Evolutionary conservation across 306 rosid species (phyloP), one percentile per base, ranked within the genome.

Genomic region (Leucaena leucocephala): DNA sequence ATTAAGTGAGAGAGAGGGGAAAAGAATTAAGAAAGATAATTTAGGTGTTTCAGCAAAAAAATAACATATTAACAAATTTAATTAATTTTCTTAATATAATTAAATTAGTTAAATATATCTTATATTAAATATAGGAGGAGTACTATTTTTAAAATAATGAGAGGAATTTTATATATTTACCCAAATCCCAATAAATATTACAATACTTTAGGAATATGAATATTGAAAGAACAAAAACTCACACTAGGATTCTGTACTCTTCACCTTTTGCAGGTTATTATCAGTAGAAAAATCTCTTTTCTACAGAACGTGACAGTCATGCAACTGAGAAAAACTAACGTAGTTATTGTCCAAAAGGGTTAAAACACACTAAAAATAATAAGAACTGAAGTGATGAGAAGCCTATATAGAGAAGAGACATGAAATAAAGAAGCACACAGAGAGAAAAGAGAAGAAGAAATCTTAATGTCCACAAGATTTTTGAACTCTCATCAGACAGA

Each of bases 391-490:
- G 52, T 76, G 76, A 17, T 27, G 27, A 27, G 27, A 27, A 27
- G 27, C 27, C 27, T 27, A 27, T 27, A 27, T 27, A 3, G 43
- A 33, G 67, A 22, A 6, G n/a, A 15, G 57, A 74, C 54, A 42
- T 10, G 17, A 6, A 67, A 19, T 43, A 42, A 43, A 11, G 35
- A 7, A 22, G 17, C 17, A 6, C 65, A 4, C 19, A 2, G 2
- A 9, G 11, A n/a, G 27, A 57, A 54, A 39, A 46, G 27, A 1
- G 27, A 27, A 27, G 27, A 27, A 27, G 27, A 27, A 27, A 27
- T 27, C 12, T 62, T 71, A 10, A 12, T 54, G 82, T 40, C 82
- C 79, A 77, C 70, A n/a, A 64, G 49, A 19, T 71, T 62, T 70
- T 70, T 33, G 10, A 61, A 9, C 33, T 17, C 27, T 27, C 27